phyloP scores from a whole-genome alignment of 345 rosid species.

The Turritis glabra region DNA sequence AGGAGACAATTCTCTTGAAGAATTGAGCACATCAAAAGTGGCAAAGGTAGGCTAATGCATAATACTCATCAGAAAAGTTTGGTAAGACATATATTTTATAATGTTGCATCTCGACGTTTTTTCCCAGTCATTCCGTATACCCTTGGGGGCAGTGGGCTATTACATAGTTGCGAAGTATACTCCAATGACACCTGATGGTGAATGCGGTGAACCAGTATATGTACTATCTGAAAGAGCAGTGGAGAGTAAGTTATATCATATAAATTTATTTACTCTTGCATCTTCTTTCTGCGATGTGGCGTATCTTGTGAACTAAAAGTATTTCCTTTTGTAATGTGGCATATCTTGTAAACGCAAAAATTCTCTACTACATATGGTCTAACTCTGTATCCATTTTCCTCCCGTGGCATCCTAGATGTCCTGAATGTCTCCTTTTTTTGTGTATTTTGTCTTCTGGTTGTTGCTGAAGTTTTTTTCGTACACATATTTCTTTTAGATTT shows the following conservation, averaged over 20 bases:
- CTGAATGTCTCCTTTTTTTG: neutral
- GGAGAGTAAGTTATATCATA: slow-evolving; percentile 63
- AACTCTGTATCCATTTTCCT: neutral
- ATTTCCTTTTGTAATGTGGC: neutral
- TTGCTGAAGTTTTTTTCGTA: too few relatives aligned
- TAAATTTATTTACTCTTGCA: neutral
- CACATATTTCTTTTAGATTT: too few relatives aligned
- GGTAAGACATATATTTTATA: slow-evolving; percentile 11
- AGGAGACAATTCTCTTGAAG: slow-evolving; percentile 73
- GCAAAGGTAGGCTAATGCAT: slow-evolving; percentile 63
- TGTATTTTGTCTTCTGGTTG: neutral
- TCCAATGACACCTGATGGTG: slow-evolving; percentile 86
- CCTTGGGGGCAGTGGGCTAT: slow-evolving; percentile 89
- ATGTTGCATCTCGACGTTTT: slow-evolving; percentile 25
- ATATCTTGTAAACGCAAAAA: neutral
- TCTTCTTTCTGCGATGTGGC: neutral
- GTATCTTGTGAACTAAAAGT: neutral
- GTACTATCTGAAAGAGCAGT: slow-evolving; percentile 69
- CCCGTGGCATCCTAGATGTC: neutral
- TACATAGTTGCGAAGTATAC: slow-evolving; percentile 80
- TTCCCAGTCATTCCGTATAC: slow-evolving; percentile 85
- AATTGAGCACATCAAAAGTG: slow-evolving; percentile 77
- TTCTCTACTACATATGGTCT: neutral
- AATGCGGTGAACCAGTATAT: slow-evolving; percentile 83
- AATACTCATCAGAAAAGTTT: neutral